Evolutionary conservation across 768 basidiomycete genomes (phyloP).

Genomic region (Tylopilus vinaceipallidus): DNA sequence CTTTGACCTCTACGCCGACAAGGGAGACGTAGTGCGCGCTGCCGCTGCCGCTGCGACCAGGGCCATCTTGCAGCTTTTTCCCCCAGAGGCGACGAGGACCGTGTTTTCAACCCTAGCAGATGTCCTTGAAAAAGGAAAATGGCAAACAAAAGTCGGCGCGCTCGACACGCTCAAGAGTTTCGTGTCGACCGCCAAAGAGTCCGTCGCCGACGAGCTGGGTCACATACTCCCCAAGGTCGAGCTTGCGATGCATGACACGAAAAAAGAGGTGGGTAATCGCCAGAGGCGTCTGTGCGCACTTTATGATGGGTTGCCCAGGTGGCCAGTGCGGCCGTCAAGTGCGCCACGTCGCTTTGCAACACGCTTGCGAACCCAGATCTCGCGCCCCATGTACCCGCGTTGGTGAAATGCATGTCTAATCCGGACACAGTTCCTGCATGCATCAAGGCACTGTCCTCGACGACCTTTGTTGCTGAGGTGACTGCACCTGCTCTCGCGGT

Average conservation of each 20-base stretch:
- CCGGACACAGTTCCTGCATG: conserved; percentile 86
- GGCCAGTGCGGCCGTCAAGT: conserved; percentile 81
- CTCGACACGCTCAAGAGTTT: conserved; percentile 82
- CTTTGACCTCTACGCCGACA: conserved; percentile 88
- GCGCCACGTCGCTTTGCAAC: conserved; percentile 82
- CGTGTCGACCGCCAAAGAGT: conserved; percentile 63
- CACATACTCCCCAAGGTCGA: conserved; percentile 83
- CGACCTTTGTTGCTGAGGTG: conserved; percentile 96
- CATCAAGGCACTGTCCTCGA: conserved; percentile 92
- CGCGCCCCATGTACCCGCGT: conserved; percentile 78
- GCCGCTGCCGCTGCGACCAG: conserved; percentile 83
- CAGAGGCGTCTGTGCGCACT: too few relatives aligned
- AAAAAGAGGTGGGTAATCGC: conserved; percentile 75
- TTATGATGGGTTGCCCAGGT: conserved; percentile 56
- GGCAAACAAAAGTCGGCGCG: conserved; percentile 92
- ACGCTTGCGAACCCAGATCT: conserved; percentile 94
- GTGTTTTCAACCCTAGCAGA: conserved; percentile 69
- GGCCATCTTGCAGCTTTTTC: conserved; percentile 77
- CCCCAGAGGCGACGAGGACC: conserved; percentile 73
- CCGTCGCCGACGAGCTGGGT: conserved; percentile 82
- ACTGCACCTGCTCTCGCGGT: conserved; percentile 96
- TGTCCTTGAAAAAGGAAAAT: conserved; percentile 83
- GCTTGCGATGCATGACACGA: conserved; percentile 94
- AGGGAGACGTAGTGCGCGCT: conserved; percentile 85
- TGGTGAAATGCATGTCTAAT: conserved; percentile 94